Evolutionary conservation across 495 filamentous ascomycete genomes (phyloP).

Genomic region (Trichocladium antarcticum): DNA sequence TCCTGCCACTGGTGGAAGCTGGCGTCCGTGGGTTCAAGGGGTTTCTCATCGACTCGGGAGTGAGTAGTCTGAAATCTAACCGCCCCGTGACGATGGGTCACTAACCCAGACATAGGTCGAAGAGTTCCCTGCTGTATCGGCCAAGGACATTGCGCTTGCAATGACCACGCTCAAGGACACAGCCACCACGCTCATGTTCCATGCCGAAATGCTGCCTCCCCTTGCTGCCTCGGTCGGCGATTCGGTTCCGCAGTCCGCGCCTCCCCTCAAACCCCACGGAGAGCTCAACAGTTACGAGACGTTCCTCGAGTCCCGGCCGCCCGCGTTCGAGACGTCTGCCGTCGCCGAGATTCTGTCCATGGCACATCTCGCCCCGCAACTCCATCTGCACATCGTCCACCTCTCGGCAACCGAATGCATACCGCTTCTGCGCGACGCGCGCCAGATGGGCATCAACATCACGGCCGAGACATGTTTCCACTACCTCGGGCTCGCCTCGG

Average conservation of each 20-base stretch:
- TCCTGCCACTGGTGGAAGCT: constrained; percentile 67
- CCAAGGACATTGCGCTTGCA: constrained; percentile 63
- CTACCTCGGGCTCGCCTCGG: constrained; percentile 84
- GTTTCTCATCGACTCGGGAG: constrained; percentile 92
- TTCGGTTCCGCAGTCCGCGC: constrained; percentile 56
- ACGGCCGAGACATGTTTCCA: constrained; percentile 98
- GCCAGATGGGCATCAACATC: constrained; percentile 70
- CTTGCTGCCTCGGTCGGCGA: constrained; percentile 73
- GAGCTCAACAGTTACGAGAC: constrained; percentile 74
- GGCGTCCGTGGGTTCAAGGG: constrained; percentile 96
- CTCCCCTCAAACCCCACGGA: constrained; percentile 63
- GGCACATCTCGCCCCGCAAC: constrained; percentile 66
- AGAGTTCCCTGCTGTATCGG: constrained; percentile 85
- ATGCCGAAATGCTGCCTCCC: constrained; percentile 94
- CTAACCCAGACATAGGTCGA: constrained; percentile 52
- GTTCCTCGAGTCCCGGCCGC: constrained; percentile 84
- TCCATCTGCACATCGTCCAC: constrained; percentile 90
- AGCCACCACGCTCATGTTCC: constrained; percentile 92
- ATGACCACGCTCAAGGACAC: constrained; percentile 65
- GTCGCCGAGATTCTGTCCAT: constrained; percentile 76
- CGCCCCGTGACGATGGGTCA: not conserved
- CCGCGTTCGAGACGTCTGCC: constrained; percentile 83
- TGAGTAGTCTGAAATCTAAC: constrained; percentile 33
- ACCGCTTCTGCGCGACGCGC: constrained; percentile 70
- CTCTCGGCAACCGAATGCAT: constrained; percentile 89